Percentiles rank a stretch among this genome's conserved stretches.
phyloP scores from a whole-genome alignment of 1,284 basidiomycete genomes.

The Cryptococcus jaspeensis region DNA sequence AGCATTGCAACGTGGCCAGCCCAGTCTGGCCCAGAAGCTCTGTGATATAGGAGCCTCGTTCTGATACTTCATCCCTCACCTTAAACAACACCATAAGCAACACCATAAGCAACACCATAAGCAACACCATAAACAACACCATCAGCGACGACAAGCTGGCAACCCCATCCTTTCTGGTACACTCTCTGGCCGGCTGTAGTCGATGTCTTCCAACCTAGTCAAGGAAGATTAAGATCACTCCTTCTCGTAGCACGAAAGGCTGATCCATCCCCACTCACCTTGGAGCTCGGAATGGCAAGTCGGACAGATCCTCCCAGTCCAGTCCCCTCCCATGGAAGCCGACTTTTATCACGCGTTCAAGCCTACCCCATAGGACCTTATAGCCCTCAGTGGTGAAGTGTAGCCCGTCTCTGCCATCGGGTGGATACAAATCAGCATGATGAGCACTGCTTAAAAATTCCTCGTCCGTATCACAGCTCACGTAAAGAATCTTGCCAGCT shows the following conservation, averaged over 20 bases:
- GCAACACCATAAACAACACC: too few relatives aligned
- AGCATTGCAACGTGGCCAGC: too few relatives aligned
- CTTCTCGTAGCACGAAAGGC: too few relatives aligned
- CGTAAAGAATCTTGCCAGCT: conserved; percentile 56
- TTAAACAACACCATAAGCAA: too few relatives aligned
- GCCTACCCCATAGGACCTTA: conserved; percentile 62
- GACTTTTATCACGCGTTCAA: conserved; percentile 56
- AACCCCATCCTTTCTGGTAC: conserved; percentile 10
- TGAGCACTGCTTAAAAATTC: too few relatives aligned
- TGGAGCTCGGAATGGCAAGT: too few relatives aligned
- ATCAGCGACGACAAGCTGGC: conserved; percentile 8
- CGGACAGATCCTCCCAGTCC: conserved; percentile 24
- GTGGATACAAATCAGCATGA: too few relatives aligned
- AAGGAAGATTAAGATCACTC: background rate
- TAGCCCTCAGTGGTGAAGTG: conserved; percentile 73
- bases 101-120: too few relatives aligned
- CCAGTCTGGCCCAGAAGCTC: too few relatives aligned
- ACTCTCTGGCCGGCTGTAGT: conserved; percentile 7
- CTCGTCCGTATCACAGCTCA: too few relatives aligned
- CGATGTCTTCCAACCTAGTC: conserved; percentile 6
- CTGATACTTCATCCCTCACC: too few relatives aligned
- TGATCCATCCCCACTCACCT: background rate
- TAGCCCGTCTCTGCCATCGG: conserved; percentile 69
- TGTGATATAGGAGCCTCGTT: too few relatives aligned
- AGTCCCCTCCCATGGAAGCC: conserved; percentile 51